Evolutionary conservation across 129 eudicot genomes (phyloP).

Genomic region (sunflower (Helianthus annuus)): DNA sequence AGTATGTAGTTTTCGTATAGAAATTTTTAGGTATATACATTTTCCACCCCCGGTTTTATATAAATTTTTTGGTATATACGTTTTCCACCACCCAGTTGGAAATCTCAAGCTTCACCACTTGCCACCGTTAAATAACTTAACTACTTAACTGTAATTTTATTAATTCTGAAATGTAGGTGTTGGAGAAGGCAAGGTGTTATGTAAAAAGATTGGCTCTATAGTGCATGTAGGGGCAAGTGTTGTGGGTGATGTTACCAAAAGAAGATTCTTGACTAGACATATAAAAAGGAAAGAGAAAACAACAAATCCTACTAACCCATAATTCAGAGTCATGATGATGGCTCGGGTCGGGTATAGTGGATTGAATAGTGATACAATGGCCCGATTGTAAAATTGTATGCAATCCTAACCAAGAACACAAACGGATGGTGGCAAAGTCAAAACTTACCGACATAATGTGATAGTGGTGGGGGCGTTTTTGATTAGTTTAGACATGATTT

Average conservation of each 20-base stretch:
- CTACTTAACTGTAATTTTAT: background rate
- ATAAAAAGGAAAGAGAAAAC: constrained; percentile 26
- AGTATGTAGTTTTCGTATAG: too few relatives aligned
- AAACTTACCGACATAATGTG: constrained; percentile 39
- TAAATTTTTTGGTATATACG: too few relatives aligned
- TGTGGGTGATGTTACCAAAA: constrained; percentile 20
- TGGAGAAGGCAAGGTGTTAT: background rate
- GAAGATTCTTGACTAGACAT: constrained; percentile 35
- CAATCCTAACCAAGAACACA: background rate
- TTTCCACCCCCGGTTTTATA: too few relatives aligned
- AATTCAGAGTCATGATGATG: constrained; percentile 21
- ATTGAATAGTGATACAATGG: constrained; percentile 10
- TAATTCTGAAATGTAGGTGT: constrained; percentile 11
- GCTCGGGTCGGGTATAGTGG: background rate
- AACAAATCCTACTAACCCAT: constrained; percentile 31
- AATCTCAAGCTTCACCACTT: too few relatives aligned
- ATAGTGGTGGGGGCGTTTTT: constrained; percentile 30
- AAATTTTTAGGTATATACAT: too few relatives aligned
- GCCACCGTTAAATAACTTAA: background rate
- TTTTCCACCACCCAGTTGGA: too few relatives aligned
- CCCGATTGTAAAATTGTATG: background rate
- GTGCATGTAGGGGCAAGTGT: constrained; percentile 9
- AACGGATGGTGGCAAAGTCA: constrained; percentile 23
- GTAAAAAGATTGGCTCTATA: constrained; percentile 13
- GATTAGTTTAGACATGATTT: constrained; percentile 24